phyloP scores from a whole-genome alignment of 345 rosid species.

The Rhizophora mangle region DNA sequence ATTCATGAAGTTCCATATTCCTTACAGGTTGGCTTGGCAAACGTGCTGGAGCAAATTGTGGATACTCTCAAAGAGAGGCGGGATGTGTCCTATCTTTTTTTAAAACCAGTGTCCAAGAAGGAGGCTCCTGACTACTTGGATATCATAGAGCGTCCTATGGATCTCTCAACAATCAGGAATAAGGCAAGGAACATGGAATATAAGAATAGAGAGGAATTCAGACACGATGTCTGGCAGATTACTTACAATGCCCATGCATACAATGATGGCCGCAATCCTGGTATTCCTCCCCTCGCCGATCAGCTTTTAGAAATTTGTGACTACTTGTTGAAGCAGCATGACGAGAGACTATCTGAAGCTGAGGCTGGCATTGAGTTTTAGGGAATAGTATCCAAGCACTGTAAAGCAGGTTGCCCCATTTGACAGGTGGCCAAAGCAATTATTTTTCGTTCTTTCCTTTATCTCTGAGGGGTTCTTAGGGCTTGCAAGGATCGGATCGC shows the following conservation, averaged over 20 bases:
- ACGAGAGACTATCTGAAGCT: conserved; percentile 49
- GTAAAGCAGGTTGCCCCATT: not conserved
- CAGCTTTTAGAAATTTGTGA: conserved; percentile 92
- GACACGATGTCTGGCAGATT: conserved; percentile 92
- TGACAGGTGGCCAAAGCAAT: not conserved
- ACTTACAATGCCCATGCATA: conserved; percentile 69
- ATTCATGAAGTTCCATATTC: not conserved
- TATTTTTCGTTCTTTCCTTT: not conserved
- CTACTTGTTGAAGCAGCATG: conserved; percentile 52
- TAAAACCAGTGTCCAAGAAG: conserved; percentile 83
- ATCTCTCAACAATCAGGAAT: conserved; percentile 74
- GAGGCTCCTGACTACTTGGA: conserved; percentile 88
- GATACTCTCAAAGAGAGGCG: conserved; percentile 55
- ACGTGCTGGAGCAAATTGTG: conserved; percentile 70
- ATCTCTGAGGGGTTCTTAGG: no score
- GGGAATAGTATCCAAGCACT: conserved; percentile 1
- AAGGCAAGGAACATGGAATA: conserved; percentile 87
- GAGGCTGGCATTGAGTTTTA: conserved; percentile 54
- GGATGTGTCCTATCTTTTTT: conserved; percentile 76
- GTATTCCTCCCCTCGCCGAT: conserved; percentile 93
- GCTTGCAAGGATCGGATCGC: no score
- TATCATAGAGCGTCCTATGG: conserved; percentile 68
- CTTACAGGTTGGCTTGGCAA: conserved; percentile 78
- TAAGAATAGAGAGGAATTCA: conserved; percentile 60
- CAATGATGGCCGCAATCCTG: conserved; percentile 78